Evolutionary conservation across 192 early-diverging fungal species (phyloP).

Genomic region (Coemansia sp.): DNA sequence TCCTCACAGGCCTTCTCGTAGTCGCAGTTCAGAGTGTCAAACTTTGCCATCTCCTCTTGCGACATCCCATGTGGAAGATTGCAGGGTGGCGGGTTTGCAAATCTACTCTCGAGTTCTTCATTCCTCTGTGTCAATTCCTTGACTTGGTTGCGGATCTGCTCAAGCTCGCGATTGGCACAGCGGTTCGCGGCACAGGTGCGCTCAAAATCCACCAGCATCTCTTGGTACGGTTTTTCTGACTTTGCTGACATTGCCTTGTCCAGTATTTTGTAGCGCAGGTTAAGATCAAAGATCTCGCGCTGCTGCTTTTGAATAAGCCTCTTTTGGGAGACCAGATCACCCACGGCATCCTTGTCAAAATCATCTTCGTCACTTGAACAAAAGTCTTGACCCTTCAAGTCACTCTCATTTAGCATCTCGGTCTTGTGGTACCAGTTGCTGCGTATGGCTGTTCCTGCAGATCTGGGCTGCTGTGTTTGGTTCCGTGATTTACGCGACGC

Average conservation of each 20-base stretch:
- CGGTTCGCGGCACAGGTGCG: conserved; percentile 48
- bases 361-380: conserved; percentile 50
- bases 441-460: conserved; percentile 29
- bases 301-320: conserved; percentile 53
- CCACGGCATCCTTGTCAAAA: conserved; percentile 35
- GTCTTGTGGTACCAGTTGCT: conserved; percentile 47
- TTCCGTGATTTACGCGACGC: conserved; percentile 24
- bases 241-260: conserved; percentile 21
- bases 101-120: conserved; percentile 7
- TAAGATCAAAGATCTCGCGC: conserved; percentile 45
- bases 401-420: conserved; percentile 44
- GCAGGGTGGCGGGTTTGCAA: conserved; percentile 24
- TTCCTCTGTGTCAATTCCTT: conserved; percentile 15
- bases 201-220: conserved; percentile 20
- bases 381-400: conserved; percentile 44
- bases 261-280: conserved; percentile 36
- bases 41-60: conserved; percentile 7
- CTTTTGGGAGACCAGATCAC: conserved; percentile 49
- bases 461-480: conserved; percentile 19
- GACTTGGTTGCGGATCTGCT: conserved; percentile 17
- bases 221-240: conserved; percentile 26
- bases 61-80: conserved; percentile 18
- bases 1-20: conserved; percentile 3
- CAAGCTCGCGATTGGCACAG: conserved; percentile 33
- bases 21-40: conserved; percentile 12